A percentile compares a stretch with the other conserved stretches of the same genome.
phyloP scores from a whole-genome alignment of 2,329 filamentous ascomycete species.

The Thielaviopsis euricoi region DNA sequence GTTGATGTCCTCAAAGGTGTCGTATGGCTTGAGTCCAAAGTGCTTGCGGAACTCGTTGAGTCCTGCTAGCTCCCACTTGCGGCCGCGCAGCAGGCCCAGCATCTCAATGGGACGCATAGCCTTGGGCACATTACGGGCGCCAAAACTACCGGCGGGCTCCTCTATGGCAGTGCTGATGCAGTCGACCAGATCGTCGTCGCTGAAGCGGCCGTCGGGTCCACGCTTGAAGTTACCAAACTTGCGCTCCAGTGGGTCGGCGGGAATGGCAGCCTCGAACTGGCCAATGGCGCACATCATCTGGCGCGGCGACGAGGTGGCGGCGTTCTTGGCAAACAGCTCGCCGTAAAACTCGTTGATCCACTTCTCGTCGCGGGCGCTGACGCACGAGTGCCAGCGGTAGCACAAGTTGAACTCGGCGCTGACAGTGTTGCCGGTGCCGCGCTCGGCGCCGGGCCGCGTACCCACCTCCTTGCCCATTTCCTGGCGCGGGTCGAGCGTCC shows the following conservation, averaged over 20 bases:
- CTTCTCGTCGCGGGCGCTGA: slow-evolving; percentile 57
- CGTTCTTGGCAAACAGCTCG: slow-evolving; percentile 11
- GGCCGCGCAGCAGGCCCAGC: slow-evolving; percentile 60
- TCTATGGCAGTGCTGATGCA: slow-evolving; percentile 55
- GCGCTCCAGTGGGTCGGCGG: slow-evolving; percentile 51
- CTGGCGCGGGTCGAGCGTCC: slow-evolving; percentile 63
- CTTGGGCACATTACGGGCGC: slow-evolving; percentile 55
- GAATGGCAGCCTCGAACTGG: slow-evolving; percentile 43
- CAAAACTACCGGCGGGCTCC: slow-evolving; percentile 60
- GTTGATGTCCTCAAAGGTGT: slow-evolving; percentile 72
- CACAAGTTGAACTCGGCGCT: slow-evolving; percentile 81
- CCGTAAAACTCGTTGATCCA: slow-evolving; percentile 60
- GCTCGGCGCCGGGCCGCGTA: slow-evolving; percentile 41
- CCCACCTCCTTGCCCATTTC: slow-evolving; percentile 42
- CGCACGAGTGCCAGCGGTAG: slow-evolving; percentile 76
- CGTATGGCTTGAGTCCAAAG: slow-evolving; percentile 60
- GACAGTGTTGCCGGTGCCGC: slow-evolving; percentile 65
- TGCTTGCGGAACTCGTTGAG: slow-evolving; percentile 77
- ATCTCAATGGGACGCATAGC: slow-evolving; percentile 64
- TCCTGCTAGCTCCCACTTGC: slow-evolving; percentile 60
- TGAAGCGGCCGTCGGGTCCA: slow-evolving; percentile 48
- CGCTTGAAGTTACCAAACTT: slow-evolving; percentile 51
- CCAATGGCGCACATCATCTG: slow-evolving; percentile 47
- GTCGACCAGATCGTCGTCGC: slow-evolving; percentile 59
- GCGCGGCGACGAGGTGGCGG: slow-evolving; percentile 29